Percentiles rank a stretch among this genome's conserved stretches.
These are phyloP conservation scores for Tricladium varicosporioides DNA, from an alignment of 2,329 filamentous ascomycete species.

Conservation along the genomic window DNA sequence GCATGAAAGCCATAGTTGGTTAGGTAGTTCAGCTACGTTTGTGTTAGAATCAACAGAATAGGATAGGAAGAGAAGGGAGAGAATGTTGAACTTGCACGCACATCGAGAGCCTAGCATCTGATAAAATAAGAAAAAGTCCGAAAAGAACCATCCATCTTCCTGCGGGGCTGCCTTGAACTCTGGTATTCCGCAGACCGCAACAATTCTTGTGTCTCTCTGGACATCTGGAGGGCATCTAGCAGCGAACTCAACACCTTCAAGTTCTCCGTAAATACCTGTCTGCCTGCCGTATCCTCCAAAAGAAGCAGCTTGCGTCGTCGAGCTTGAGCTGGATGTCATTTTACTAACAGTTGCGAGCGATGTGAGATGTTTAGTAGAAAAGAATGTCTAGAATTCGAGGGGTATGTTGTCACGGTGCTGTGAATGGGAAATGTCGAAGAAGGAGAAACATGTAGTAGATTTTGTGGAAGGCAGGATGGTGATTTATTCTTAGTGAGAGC, in stretches of 20 bases:
- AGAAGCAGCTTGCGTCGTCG: slow-evolving; percentile 9
- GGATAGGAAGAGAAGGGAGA: slow-evolving; percentile 12
- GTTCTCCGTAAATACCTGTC: slow-evolving; percentile 9
- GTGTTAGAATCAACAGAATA: slow-evolving; percentile 13
- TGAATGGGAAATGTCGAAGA: slow-evolving; percentile 2
- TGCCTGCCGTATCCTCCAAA: slow-evolving; percentile 15
- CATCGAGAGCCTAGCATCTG: slow-evolving; percentile 13
- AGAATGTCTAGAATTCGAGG: slow-evolving; percentile 9
- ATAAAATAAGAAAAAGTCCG: slow-evolving; percentile 18
- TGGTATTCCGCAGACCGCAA: slow-evolving; percentile 15
- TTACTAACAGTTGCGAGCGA: slow-evolving; percentile 10
- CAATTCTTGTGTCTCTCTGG: slow-evolving; percentile 15
- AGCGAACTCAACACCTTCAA: slow-evolving; percentile 14
- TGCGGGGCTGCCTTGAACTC: slow-evolving; percentile 9
- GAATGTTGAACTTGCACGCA: slow-evolving; percentile 12
- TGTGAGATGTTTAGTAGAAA: slow-evolving; percentile 12
- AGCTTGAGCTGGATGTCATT: slow-evolving; percentile 14
- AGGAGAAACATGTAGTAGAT: slow-evolving; percentile 1
- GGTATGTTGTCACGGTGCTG: slow-evolving; percentile 4
- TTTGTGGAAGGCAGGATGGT: background rate
- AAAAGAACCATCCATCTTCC: slow-evolving; percentile 17
- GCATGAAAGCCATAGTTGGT: slow-evolving; percentile 14
- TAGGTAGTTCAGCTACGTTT: slow-evolving; percentile 12
- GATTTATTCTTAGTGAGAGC: background rate
- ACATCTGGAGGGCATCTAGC: slow-evolving; percentile 17